A percentile compares a stretch with the other conserved stretches of the same genome.
Conservation (phyloP, 768 basidiomycete species). For the Trametes villosa region DNA sequence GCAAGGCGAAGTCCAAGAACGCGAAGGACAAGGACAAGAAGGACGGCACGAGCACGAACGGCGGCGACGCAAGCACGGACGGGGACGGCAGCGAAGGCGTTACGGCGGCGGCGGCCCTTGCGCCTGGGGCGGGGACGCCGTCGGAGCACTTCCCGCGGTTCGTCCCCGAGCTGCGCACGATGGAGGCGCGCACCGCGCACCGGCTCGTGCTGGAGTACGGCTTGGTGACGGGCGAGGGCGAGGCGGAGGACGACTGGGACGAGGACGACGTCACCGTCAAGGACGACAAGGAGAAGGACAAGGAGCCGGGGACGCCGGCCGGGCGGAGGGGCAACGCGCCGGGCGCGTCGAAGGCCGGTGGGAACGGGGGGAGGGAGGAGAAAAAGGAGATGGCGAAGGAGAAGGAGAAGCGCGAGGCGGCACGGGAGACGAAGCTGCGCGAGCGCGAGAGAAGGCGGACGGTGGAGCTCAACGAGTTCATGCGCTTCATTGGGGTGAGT, state of each 20-base stretch:
- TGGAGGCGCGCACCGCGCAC: conserved; percentile 45
- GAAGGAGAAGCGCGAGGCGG: not conserved
- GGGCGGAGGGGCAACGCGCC: no score
- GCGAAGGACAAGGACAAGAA: not conserved
- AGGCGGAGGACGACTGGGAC: no score
- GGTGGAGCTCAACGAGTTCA: conserved; percentile 22
- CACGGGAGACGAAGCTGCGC: not conserved
- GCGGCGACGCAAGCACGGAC: not conserved
- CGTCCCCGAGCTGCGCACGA: conserved; percentile 47
- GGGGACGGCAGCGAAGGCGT: not conserved
- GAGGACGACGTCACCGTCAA: no score
- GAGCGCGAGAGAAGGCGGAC: conserved; percentile 4
- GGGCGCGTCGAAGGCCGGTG: not conserved
- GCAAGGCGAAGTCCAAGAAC: not conserved
- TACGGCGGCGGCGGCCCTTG: not conserved
- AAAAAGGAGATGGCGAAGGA: not conserved
- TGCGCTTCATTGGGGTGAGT: conserved; percentile 28
- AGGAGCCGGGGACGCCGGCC: no score
- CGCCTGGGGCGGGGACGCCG: conserved; percentile 2
- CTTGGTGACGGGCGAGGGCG: conserved; percentile 28
- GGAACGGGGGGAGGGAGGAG: no score
- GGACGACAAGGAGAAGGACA: no score
- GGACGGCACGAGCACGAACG: not conserved
- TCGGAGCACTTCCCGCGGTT: conserved; percentile 49
- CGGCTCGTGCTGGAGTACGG: conserved; percentile 51